Conservation (phyloP, 345 rosid species). For the Eucalyptus curtisii region DNA sequence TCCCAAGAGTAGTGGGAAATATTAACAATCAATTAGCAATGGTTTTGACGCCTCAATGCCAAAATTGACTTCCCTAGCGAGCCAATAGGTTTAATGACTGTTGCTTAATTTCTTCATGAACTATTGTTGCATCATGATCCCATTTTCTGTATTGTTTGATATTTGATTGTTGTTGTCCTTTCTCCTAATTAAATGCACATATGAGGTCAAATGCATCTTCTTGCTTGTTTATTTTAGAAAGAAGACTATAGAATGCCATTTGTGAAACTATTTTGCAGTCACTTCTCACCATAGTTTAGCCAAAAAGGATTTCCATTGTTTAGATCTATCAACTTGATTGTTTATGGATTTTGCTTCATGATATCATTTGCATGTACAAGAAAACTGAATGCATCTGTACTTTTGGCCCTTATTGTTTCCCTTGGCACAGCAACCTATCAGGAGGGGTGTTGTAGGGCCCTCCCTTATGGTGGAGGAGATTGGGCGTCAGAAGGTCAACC, state of each 20-base stretch:
- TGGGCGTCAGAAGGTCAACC: slow-evolving; percentile 57
- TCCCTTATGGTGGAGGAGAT: slow-evolving; percentile 72
- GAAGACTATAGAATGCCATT: neutral
- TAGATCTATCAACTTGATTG: neutral
- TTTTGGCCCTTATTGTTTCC: neutral
- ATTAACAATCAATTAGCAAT: neutral
- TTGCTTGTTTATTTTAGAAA: neutral
- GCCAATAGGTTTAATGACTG: neutral
- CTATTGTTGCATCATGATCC: neutral
- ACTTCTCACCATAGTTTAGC: neutral
- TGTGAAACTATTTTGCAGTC: neutral
- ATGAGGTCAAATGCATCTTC: neutral
- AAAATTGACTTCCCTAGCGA: neutral
- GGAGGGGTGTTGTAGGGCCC: slow-evolving; percentile 77
- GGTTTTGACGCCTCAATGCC: neutral
- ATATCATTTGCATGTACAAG: neutral
- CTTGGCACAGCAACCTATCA: slow-evolving; percentile 55
- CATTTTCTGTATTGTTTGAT: neutral
- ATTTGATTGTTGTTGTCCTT: neutral
- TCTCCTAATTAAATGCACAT: neutral
- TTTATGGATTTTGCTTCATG: neutral
- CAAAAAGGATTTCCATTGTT: neutral
- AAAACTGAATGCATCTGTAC: neutral
- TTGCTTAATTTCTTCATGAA: neutral
- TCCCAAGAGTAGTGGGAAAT: neutral